Percentiles rank a stretch among this genome's conserved stretches.
Evolutionary conservation across 148 eudicot genomes (phyloP).

Genomic region (Rhododendron ovatum): DNA sequence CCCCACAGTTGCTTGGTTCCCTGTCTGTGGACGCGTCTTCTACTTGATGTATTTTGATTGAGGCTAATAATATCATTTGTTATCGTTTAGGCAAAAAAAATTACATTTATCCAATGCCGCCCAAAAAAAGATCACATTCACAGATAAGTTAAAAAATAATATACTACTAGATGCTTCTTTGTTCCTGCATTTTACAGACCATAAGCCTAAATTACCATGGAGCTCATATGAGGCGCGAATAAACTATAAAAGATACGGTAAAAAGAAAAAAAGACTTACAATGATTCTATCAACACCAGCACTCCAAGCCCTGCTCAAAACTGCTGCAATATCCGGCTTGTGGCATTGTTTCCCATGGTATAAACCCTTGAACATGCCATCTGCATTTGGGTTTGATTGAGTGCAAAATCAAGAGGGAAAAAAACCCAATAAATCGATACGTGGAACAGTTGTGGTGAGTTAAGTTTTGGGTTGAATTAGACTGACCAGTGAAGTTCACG

Average conservation of each 20-base stretch:
- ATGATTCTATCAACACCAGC: slow-evolving; percentile 91
- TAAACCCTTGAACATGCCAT: slow-evolving; percentile 89
- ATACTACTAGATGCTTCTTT: background rate
- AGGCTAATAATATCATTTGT: too few relatives aligned
- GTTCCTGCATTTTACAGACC: background rate
- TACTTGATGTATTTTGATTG: too few relatives aligned
- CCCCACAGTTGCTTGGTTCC: too few relatives aligned
- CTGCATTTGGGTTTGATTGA: slow-evolving; percentile 22
- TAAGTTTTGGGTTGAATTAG: slow-evolving; percentile 14
- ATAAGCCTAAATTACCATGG: background rate
- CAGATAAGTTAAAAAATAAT: background rate
- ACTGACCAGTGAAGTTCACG: slow-evolving; percentile 88
- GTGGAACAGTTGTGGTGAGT: background rate
- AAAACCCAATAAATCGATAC: background rate
- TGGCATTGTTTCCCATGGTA: slow-evolving; percentile 74
- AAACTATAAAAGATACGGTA: background rate
- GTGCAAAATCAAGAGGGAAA: slow-evolving; percentile 3
- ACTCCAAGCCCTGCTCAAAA: slow-evolving; percentile 78
- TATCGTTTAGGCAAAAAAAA: background rate
- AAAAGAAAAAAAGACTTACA: slow-evolving; percentile 27
- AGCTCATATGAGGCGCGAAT: background rate
- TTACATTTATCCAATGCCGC: background rate
- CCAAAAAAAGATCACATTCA: background rate
- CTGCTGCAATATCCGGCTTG: slow-evolving; percentile 43
- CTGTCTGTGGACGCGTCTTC: too few relatives aligned